A percentile compares a stretch with the other conserved stretches of the same genome.
These are phyloP conservation scores for Neofusicoccum cordaticola DNA, from an alignment of 2,329 filamentous ascomycete genomes.

Conservation along the genomic window DNA sequence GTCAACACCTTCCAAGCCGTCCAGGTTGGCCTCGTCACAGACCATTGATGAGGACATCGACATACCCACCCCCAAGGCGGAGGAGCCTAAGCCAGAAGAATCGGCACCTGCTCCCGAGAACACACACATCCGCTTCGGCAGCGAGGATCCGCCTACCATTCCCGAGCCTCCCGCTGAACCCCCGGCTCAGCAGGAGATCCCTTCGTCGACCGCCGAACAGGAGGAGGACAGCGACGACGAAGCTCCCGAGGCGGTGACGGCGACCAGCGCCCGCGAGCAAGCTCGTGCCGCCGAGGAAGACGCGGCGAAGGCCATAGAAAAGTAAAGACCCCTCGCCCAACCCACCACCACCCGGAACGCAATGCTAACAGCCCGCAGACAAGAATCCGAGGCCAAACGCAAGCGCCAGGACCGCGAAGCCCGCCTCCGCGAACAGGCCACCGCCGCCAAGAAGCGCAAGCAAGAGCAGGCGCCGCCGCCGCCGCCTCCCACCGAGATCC, in stretches of 20 bases:
- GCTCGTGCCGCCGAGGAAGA: slow-evolving; percentile 30
- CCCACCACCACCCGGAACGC: not conserved
- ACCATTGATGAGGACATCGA: slow-evolving; percentile 8
- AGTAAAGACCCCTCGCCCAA: slow-evolving; percentile 3
- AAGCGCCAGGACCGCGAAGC: slow-evolving; percentile 31
- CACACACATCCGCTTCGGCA: slow-evolving; percentile 33
- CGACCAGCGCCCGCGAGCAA: slow-evolving; percentile 29
- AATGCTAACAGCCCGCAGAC: slow-evolving; percentile 11
- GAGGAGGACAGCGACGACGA: slow-evolving; percentile 32
- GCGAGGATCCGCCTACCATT: slow-evolving; percentile 29
- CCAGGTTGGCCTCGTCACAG: slow-evolving; percentile 3
- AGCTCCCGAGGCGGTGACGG: slow-evolving; percentile 38
- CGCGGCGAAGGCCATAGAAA: slow-evolving; percentile 29
- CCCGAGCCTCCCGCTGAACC: slow-evolving; percentile 3
- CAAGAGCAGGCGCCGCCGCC: slow-evolving; percentile 29
- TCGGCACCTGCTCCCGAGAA: not conserved
- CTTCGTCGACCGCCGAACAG: slow-evolving; percentile 19
- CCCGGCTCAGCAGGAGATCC: not conserved
- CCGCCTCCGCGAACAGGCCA: slow-evolving; percentile 26
- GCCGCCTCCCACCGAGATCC: slow-evolving; percentile 23
- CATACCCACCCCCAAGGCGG: not conserved
- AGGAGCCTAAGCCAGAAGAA: not conserved
- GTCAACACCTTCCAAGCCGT: slow-evolving; percentile 15
- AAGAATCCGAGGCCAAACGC: slow-evolving; percentile 27
- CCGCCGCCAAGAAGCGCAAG: slow-evolving; percentile 20